Evolutionary conservation across 1,139 yeast genomes (phyloP), one percentile per base, ranked within the genome.

Genomic region (Debaryomycetaceae sp.): DNA sequence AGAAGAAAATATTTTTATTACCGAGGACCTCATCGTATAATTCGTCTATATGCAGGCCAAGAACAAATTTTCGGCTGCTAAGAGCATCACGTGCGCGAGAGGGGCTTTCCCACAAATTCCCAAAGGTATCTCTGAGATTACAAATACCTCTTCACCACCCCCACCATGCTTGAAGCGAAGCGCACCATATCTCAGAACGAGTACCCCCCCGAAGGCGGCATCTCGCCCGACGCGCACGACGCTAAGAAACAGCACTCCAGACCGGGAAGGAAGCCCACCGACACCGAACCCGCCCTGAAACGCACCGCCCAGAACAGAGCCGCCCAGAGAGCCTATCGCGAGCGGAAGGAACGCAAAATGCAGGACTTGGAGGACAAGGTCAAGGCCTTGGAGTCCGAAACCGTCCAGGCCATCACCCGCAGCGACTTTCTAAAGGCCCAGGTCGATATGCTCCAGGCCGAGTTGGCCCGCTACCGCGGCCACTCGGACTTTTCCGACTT

Each of bases 271-370:
- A 85, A 82, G 58, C 86, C 82, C 1, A 61, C 78, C 32, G 80
- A 77, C 13, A 69, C 79, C 3, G 94, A 81, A 49, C 95, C 95
- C 4, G 70, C 70, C 46, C 75, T 77, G 44, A 87, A 85, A 62
- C 67, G 98, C 43, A 85, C 95, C 14, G 97, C 96, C 2, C 98
- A 90, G 56, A 90, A 90, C 53, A 68, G 98, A 46, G 96, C 96
- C 5, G 98, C 98, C 14, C 98, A 90, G 55, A 66, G 97, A 33
- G 97, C 97, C 7, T 90, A 86, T 54, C 66, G 98, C 36, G 97
- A 90, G 53, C 72, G 98, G 38, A 90, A 90, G 53, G 97, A 90
- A 51, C 68, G 68, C 32, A 85, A 81, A 46, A 70, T 90, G 77
- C 72, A 77, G 47, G 95, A 86, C 37, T 64, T 90, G 36, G 96